phyloP scores from a whole-genome alignment of 140 eudicot genomes.

The Anethum foeniculum region DNA sequence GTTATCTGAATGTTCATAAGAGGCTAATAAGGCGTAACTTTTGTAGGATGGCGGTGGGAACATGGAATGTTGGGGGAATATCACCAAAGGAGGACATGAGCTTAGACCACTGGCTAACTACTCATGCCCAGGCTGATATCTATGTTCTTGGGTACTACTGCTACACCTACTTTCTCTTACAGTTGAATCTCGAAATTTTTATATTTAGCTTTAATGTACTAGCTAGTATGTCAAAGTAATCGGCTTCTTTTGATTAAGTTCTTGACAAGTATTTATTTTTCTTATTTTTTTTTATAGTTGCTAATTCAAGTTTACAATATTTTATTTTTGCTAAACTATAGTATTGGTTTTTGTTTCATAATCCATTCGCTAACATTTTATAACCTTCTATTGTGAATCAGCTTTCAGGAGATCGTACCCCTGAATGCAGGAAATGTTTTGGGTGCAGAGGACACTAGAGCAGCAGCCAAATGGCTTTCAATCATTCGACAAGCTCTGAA shows the following conservation, averaged over 20 bases:
- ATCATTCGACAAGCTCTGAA: conserved; percentile 60
- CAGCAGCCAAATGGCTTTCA: conserved; percentile 80
- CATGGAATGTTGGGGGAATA: conserved; percentile 95
- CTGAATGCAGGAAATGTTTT: conserved; percentile 82
- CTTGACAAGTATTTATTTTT: background rate
- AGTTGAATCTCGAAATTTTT: background rate
- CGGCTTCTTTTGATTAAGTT: background rate
- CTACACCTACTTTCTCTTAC: background rate
- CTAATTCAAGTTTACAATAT: background rate
- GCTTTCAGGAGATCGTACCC: conserved; percentile 95
- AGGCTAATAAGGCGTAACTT: background rate
- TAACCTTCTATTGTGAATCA: conserved; percentile 22
- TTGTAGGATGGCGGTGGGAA: conserved; percentile 81
- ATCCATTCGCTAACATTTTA: conserved; percentile 10
- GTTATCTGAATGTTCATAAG: background rate
- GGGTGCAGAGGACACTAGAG: conserved; percentile 72
- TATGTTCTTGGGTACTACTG: conserved; percentile 67
- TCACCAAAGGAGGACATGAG: conserved; percentile 51
- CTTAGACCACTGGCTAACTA: conserved; percentile 51
- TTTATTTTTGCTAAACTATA: background rate
- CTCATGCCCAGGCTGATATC: conserved; percentile 62
- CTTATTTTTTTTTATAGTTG: background rate
- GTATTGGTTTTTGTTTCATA: background rate
- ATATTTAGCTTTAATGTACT: background rate
- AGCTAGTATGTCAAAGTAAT: background rate